These are phyloP conservation scores for Aspergillus ochraceus DNA, from an alignment of 2,329 filamentous ascomycete species.

Conservation along the genomic window DNA sequence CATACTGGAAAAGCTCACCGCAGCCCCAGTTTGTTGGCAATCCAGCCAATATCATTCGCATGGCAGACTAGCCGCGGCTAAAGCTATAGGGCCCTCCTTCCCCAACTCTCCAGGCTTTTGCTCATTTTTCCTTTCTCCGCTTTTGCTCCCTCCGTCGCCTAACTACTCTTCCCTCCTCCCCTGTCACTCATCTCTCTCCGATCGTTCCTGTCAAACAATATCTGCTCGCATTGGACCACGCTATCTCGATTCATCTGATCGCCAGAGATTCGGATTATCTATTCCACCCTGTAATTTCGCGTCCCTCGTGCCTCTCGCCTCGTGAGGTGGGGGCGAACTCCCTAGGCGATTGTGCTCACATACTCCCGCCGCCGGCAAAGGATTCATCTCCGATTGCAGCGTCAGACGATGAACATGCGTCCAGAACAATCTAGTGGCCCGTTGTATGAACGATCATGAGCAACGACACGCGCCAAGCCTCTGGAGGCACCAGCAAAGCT, in stretches of 20 bases:
- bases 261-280: background rate
- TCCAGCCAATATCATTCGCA: background rate
- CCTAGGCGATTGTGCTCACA: slow-evolving; percentile 9
- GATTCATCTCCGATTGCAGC: slow-evolving; percentile 24
- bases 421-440: slow-evolving; percentile 24
- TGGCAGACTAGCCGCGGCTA: background rate
- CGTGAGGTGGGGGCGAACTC: slow-evolving; percentile 6
- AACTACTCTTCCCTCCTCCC: slow-evolving; percentile 5
- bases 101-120: slow-evolving; percentile 15
- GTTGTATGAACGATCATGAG: slow-evolving; percentile 32
- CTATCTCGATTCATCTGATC: background rate
- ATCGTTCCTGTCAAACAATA: background rate
- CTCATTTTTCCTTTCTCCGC: slow-evolving; percentile 21
- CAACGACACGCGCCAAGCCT: slow-evolving; percentile 32
- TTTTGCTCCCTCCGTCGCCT: slow-evolving; percentile 9
- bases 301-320: background rate
- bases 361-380: slow-evolving; percentile 31
- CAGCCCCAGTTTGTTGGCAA: slow-evolving; percentile 3
- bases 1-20: background rate
- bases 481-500: slow-evolving; percentile 29
- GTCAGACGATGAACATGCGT: slow-evolving; percentile 31
- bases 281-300: background rate
- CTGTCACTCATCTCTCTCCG: background rate
- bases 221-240: background rate
- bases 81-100: background rate